Percentiles rank a stretch among this genome's conserved stretches.
Evolutionary conservation across 2,329 filamentous ascomycete species (phyloP).

Genomic region (Thermochaetoides dissita): DNA sequence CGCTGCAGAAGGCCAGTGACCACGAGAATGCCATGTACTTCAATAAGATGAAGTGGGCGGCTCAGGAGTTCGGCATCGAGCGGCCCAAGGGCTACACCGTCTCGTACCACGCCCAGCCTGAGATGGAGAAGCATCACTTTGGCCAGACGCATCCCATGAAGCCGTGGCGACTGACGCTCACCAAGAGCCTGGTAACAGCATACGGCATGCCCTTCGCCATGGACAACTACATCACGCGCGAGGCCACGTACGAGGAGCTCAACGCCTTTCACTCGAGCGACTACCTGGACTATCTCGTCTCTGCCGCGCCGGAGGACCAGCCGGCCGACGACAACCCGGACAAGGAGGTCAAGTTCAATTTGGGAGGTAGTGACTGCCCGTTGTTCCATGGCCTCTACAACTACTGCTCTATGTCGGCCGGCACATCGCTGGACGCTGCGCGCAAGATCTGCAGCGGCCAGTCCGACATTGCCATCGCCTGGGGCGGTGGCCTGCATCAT

Average conservation of each 20-base stretch:
- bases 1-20: conserved; percentile 36
- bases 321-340: conserved; percentile 51
- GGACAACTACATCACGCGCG: conserved; percentile 78
- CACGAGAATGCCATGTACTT: conserved; percentile 43
- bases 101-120: conserved; percentile 88
- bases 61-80: conserved; percentile 54
- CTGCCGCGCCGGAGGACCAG: conserved; percentile 49
- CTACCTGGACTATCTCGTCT: conserved; percentile 79
- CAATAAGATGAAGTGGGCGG: conserved; percentile 42
- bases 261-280: conserved; percentile 74
- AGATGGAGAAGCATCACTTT: conserved; percentile 94
- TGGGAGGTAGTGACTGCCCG: conserved; percentile 84
- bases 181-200: conserved; percentile 84
- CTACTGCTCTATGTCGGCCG: conserved; percentile 88
- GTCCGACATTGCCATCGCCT: conserved; percentile 93
- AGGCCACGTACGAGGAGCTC: conserved; percentile 78
- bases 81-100: conserved; percentile 78
- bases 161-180: conserved; percentile 88
- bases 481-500: conserved; percentile 93
- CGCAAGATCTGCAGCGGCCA: conserved; percentile 75
- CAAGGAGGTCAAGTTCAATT: conserved; percentile 62
- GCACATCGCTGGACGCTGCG: conserved; percentile 80
- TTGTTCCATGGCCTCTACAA: conserved; percentile 92
- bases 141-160: conserved; percentile 98
- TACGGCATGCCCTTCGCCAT: conserved; percentile 95